phyloP scores from a whole-genome alignment of 768 basidiomycete species.

The Lactarius pseudohatsudake region DNA sequence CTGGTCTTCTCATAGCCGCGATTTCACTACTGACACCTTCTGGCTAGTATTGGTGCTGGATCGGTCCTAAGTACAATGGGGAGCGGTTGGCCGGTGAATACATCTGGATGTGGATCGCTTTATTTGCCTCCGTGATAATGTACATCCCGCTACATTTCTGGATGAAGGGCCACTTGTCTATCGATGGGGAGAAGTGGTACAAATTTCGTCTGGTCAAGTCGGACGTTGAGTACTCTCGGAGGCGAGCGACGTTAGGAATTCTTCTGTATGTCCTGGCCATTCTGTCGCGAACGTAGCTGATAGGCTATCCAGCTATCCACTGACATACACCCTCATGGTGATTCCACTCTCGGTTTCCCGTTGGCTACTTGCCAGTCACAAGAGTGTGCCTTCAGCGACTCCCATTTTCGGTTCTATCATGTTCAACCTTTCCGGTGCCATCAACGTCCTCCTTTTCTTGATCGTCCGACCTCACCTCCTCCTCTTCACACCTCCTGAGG shows the following conservation, averaged over 20 bases:
- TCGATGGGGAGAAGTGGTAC: constrained; percentile 38
- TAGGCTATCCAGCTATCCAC: constrained; percentile 37
- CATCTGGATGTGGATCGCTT: constrained; percentile 46
- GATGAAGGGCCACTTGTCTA: constrained; percentile 37
- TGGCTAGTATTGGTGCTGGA: constrained; percentile 45
- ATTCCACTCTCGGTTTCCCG: constrained; percentile 44
- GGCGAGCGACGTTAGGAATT: constrained; percentile 19
- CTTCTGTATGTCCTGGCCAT: constrained; percentile 33
- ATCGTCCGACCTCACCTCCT: constrained; percentile 38
- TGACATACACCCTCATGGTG: constrained; percentile 40
- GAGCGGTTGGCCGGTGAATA: constrained; percentile 45
- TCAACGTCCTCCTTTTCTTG: constrained; percentile 44
- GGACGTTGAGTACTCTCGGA: constrained; percentile 12
- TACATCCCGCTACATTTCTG: constrained; percentile 42
- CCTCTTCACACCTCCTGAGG: constrained; percentile 32
- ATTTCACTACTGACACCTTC: neutral
- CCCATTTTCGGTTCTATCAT: constrained; percentile 37
- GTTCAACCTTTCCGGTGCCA: constrained; percentile 41
- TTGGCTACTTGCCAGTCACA: constrained; percentile 38
- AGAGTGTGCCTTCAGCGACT: constrained; percentile 33
- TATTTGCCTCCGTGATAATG: constrained; percentile 36
- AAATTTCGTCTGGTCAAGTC: constrained; percentile 31
- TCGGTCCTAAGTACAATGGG: constrained; percentile 35
- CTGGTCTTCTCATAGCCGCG: constrained; percentile 2
- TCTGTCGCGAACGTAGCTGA: neutral